phyloP scores from a whole-genome alignment of 2,329 filamentous ascomycete genomes.

The Camillea tinctor region DNA sequence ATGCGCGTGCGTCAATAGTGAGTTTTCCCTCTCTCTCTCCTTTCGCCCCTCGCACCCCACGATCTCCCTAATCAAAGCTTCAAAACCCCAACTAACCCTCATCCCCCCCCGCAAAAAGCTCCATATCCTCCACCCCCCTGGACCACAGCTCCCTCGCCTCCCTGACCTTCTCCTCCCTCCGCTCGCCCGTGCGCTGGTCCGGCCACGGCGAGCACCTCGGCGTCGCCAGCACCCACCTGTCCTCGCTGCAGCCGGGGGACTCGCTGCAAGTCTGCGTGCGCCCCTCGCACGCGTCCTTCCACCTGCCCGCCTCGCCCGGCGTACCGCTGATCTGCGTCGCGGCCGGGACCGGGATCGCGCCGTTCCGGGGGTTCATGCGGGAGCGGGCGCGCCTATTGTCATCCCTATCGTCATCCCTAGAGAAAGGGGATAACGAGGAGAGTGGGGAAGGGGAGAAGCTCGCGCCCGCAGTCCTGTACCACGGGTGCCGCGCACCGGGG shows the following conservation, averaged over 20 bases:
- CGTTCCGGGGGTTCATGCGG: slow-evolving; percentile 31
- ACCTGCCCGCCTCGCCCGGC: slow-evolving; percentile 18
- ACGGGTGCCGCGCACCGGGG: slow-evolving; percentile 56
- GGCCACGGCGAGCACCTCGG: slow-evolving; percentile 48
- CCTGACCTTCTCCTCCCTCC: slow-evolving; percentile 42
- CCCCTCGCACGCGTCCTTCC: too few relatives aligned
- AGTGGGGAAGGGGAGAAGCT: too few relatives aligned
- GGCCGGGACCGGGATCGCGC: slow-evolving; percentile 50
- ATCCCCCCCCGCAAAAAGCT: too few relatives aligned
- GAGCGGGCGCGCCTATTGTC: slow-evolving; percentile 47
- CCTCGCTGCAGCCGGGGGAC: slow-evolving; percentile 34
- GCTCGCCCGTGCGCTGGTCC: slow-evolving; percentile 60
- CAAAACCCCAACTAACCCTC: too few relatives aligned
- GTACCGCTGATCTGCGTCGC: slow-evolving; percentile 50
- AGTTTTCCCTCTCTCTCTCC: slow-evolving; percentile 68
- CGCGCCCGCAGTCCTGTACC: slow-evolving; percentile 61
- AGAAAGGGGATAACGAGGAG: too few relatives aligned
- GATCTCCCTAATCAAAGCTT: too few relatives aligned
- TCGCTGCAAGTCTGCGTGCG: too few relatives aligned
- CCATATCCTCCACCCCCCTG: too few relatives aligned
- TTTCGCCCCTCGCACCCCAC: slow-evolving; percentile 38
- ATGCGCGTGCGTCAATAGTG: slow-evolving; percentile 78
- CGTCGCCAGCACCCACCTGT: slow-evolving; percentile 60
- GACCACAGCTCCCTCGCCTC: too few relatives aligned
- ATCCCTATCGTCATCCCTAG: slow-evolving; percentile 48